These are phyloP conservation scores for Nepenthes alata DNA, from an alignment of 179 eudicot species.

Conservation along the genomic window DNA sequence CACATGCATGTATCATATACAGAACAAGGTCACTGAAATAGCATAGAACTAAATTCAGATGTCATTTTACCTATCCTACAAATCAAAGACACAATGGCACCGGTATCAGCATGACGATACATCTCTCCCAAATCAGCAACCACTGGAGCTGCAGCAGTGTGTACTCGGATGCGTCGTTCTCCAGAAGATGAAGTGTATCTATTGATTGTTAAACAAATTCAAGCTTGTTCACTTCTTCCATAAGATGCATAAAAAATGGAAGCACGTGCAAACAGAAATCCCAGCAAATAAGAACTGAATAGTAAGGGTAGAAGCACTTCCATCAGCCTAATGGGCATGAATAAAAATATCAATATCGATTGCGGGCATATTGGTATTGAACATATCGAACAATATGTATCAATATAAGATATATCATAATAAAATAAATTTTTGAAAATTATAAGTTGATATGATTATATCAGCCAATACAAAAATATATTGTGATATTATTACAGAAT, in stretches of 20 bases:
- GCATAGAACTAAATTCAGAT: neutral
- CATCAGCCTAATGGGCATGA: no score
- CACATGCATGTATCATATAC: neutral
- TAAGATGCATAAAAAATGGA: no score
- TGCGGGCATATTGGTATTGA: no score
- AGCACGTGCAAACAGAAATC: constrained; percentile 14
- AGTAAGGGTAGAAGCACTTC: no score
- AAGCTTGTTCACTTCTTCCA: neutral
- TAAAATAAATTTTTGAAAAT: no score
- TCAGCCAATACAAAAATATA: no score
- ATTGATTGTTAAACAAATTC: constrained; percentile 28
- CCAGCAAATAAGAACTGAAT: no score
- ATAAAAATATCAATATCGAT: no score
- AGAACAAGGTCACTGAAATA: neutral
- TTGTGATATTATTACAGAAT: no score
- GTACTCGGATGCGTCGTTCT: constrained; percentile 97
- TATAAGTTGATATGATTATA: no score
- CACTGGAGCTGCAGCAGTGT: constrained; percentile 95
- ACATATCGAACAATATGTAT: no score
- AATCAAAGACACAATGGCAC: constrained; percentile 75
- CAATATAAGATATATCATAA: no score
- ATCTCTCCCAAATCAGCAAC: constrained; percentile 87
- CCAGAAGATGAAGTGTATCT: constrained; percentile 97
- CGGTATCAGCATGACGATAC: constrained; percentile 89
- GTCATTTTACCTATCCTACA: constrained; percentile 60